Conservation (phyloP, 805 yeast species). For the Candida tallmaniae region DNA sequence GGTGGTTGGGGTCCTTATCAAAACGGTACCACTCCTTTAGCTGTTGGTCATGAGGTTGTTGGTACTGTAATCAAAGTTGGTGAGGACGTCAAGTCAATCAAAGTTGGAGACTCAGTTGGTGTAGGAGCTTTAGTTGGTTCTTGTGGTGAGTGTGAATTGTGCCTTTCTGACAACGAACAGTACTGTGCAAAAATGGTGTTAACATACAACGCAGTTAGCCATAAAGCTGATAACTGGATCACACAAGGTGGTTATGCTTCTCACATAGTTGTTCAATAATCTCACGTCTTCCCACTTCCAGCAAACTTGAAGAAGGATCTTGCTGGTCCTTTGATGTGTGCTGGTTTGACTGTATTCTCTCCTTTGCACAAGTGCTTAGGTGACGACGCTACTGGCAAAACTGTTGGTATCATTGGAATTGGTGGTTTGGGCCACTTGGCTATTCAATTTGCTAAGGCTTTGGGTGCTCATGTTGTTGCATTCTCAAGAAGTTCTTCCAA, state of each 20-base stretch:
- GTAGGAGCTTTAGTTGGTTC: conserved; percentile 66
- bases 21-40: conserved; percentile 31
- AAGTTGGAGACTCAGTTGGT: conserved; percentile 75
- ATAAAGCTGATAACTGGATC: conserved; percentile 21
- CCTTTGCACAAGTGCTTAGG: conserved; percentile 35
- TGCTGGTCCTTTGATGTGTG: conserved; percentile 55
- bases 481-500: conserved; percentile 26
- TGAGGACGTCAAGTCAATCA: conserved; percentile 43
- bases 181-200: conserved; percentile 47
- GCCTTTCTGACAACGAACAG: conserved; percentile 33
- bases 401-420: conserved; percentile 58
- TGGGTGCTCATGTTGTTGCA: conserved; percentile 61
- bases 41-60: conserved; percentile 63
- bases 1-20: conserved; percentile 45
- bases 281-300: conserved; percentile 47
- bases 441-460: conserved; percentile 52
- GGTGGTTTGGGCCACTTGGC: conserved; percentile 70
- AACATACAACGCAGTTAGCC: conserved; percentile 50
- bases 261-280: conserved; percentile 40
- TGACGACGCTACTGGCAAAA: conserved; percentile 22
- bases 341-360: conserved; percentile 51
- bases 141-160: conserved; percentile 61
- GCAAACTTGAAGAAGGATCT: conserved; percentile 34
- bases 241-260: conserved; percentile 50
- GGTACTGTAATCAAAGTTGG: conserved; percentile 65